phyloP scores from a whole-genome alignment of 2,329 filamentous ascomycete genomes.

The Colletotrichum musae region DNA sequence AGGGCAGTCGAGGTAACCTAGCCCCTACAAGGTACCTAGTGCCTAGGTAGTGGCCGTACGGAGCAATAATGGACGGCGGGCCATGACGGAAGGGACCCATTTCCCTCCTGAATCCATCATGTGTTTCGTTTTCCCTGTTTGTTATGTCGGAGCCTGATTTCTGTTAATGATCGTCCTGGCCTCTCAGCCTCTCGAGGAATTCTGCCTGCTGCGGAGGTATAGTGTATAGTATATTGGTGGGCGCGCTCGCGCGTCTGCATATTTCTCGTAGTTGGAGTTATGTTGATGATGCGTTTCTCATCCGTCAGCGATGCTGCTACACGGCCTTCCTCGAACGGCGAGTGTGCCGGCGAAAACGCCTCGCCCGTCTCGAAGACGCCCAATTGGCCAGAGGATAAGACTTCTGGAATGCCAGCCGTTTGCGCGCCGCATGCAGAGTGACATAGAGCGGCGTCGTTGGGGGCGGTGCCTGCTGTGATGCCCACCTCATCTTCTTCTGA shows the following conservation, averaged over 20 bases:
- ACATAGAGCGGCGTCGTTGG: constrained; percentile 7
- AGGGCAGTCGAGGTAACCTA: constrained; percentile 3
- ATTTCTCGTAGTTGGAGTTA: neutral
- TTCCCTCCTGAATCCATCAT: constrained; percentile 23
- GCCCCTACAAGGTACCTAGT: too few relatives aligned
- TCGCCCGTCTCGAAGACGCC: neutral
- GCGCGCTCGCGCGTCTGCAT: neutral
- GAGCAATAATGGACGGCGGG: constrained; percentile 9
- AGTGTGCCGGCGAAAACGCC: constrained; percentile 16
- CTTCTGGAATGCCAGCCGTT: neutral
- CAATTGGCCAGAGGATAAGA: neutral
- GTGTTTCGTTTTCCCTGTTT: constrained; percentile 18
- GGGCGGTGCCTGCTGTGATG: constrained; percentile 31
- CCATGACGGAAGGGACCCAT: constrained; percentile 24
- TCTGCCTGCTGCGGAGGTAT: neutral
- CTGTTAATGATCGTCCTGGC: neutral
- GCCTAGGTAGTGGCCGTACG: too few relatives aligned
- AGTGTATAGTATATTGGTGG: neutral
- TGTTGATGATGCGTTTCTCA: constrained; percentile 8
- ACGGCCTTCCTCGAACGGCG: neutral
- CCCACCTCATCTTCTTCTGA: constrained; percentile 10
- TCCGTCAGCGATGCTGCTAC: neutral
- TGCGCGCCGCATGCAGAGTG: constrained; percentile 13
- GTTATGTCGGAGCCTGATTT: constrained; percentile 19
- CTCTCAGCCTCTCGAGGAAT: constrained; percentile 1